Evolutionary conservation across 73 alveolate species (phyloP).

Genomic region (Paramecium caudatum): DNA sequence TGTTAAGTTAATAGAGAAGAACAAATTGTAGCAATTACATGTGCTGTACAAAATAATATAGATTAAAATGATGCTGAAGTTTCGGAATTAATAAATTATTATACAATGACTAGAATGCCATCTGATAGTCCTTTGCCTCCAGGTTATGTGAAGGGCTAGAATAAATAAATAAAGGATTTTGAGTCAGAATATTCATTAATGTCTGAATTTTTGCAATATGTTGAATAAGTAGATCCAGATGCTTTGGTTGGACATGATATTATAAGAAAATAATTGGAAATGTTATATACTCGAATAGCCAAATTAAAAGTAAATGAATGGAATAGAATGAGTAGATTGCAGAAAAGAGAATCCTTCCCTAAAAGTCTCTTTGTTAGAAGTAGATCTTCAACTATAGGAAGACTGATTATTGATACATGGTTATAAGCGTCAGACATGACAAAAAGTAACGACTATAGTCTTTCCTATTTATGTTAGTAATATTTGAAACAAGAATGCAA

Average conservation of each 20-base stretch:
- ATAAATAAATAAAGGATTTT: slow-evolving; percentile 71
- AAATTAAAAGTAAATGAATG: slow-evolving; percentile 86
- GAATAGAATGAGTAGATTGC: slow-evolving; percentile 93
- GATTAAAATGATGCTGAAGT: slow-evolving; percentile 84
- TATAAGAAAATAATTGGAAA: slow-evolving; percentile 85
- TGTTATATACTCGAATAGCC: slow-evolving; percentile 87
- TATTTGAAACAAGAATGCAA: slow-evolving; percentile 84
- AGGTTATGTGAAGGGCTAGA: slow-evolving; percentile 73
- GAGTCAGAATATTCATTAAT: slow-evolving; percentile 88
- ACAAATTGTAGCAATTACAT: slow-evolving; percentile 86
- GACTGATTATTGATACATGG: slow-evolving; percentile 95
- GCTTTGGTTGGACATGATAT: slow-evolving; percentile 95
- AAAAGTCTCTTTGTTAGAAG: slow-evolving; percentile 88
- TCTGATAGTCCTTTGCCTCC: slow-evolving; percentile 77
- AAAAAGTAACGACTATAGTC: slow-evolving; percentile 92
- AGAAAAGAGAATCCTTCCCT: slow-evolving; percentile 83
- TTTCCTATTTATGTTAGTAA: slow-evolving; percentile 87
- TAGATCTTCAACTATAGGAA: slow-evolving; percentile 87
- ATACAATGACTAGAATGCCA: slow-evolving; percentile 83
- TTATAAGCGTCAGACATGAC: slow-evolving; percentile 90
- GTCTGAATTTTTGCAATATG: slow-evolving; percentile 81
- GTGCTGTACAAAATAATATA: slow-evolving; percentile 78
- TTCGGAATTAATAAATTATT: slow-evolving; percentile 74
- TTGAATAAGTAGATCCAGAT: slow-evolving; percentile 95
- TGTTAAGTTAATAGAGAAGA: slow-evolving; percentile 82